These are phyloP conservation scores for Pseudotsuga menziesii DNA, from an alignment of 75 land plant species.

Conservation along the genomic window DNA sequence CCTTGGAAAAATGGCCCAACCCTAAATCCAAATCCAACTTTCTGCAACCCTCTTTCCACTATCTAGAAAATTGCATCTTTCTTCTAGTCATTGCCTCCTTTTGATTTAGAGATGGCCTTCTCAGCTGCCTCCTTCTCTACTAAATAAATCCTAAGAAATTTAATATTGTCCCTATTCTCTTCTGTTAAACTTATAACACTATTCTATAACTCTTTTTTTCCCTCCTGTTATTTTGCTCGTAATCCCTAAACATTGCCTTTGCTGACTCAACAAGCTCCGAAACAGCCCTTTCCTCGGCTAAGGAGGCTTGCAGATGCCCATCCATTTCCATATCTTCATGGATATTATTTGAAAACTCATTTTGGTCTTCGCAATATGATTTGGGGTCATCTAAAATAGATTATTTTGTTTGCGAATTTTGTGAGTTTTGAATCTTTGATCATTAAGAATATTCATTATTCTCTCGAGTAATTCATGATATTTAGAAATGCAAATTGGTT, in stretches of 20 bases:
- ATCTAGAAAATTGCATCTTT: conserved; percentile 38
- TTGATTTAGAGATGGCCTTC: conserved; percentile 28
- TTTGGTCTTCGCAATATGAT: neutral
- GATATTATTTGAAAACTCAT: neutral
- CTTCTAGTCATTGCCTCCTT: conserved; percentile 26
- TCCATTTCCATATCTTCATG: neutral
- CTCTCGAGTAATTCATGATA: conserved; percentile 1
- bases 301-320: neutral
- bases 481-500: neutral
- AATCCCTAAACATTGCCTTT: conserved; percentile 18
- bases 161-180: conserved; percentile 47
- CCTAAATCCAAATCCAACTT: conserved; percentile 53
- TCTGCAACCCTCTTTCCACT: conserved; percentile 58
- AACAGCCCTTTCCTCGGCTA: neutral
- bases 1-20: conserved; percentile 15
- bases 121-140: conserved; percentile 51
- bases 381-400: too few relatives aligned
- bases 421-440: neutral
- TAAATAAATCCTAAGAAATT: conserved; percentile 33
- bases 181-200: conserved; percentile 54
- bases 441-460: neutral
- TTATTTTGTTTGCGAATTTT: too few relatives aligned
- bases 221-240: conserved; percentile 22
- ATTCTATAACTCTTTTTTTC: conserved; percentile 51
- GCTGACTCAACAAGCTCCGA: conserved; percentile 10